These are phyloP conservation scores for Clarireedia paspali DNA, from an alignment of 2,329 filamentous ascomycete genomes.

Conservation along the genomic window DNA sequence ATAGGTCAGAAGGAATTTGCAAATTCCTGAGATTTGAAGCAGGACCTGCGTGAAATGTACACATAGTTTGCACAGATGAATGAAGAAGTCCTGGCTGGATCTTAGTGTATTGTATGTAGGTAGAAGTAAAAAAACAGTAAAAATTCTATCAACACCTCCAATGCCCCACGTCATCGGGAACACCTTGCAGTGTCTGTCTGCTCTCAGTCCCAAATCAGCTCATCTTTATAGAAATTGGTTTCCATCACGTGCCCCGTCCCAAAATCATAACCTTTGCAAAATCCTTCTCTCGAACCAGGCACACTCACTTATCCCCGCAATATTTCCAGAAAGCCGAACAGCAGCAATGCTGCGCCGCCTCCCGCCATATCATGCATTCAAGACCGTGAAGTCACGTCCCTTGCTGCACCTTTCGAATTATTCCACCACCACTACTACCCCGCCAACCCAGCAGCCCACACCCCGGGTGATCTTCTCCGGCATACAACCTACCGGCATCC, in stretches of 20 bases:
- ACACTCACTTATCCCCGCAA: background rate
- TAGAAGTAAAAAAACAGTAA: background rate
- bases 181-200: too few relatives aligned
- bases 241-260: background rate
- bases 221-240: background rate
- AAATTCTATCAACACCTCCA: background rate
- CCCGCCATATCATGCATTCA: background rate
- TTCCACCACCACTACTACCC: background rate
- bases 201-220: background rate
- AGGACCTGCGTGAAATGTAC: background rate
- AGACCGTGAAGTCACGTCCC: slow-evolving; percentile 8
- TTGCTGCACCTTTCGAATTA: background rate
- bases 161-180: background rate
- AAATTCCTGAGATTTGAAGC: background rate
- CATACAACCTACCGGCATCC: slow-evolving; percentile 91
- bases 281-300: background rate
- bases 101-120: slow-evolving; percentile 5
- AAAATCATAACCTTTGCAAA: background rate
- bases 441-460: background rate
- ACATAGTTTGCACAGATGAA: background rate
- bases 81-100: background rate
- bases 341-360: background rate
- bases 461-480: slow-evolving; percentile 72
- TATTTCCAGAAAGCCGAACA: background rate
- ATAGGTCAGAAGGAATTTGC: background rate